phyloP scores from a whole-genome alignment of 352 stramenopile genomes.

The Globisporangium uncinulatum region DNA sequence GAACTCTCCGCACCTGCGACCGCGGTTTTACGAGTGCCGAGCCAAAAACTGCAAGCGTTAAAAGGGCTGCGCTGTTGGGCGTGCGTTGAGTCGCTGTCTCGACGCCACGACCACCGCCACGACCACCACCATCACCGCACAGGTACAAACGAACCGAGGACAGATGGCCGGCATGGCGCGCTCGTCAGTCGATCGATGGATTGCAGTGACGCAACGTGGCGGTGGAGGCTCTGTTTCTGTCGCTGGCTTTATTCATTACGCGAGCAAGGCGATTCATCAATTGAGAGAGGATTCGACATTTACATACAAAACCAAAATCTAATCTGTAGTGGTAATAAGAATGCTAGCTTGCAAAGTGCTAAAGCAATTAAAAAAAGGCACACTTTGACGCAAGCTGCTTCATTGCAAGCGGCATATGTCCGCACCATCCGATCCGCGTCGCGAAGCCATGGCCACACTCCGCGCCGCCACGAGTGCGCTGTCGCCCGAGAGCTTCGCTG shows the following conservation, averaged over 20 bases:
- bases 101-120: not conserved
- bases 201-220: not conserved
- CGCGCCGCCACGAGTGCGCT: conserved; percentile 16
- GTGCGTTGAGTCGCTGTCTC: not conserved
- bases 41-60: not conserved
- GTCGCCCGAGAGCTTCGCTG: conserved; percentile 23
- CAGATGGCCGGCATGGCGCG: conserved; percentile 66
- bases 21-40: too few relatives aligned
- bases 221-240: not conserved
- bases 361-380: too few relatives aligned
- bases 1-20: conserved; percentile 56
- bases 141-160: conserved; percentile 5
- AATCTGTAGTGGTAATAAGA: too few relatives aligned
- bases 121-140: too few relatives aligned
- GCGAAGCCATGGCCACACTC: conserved; percentile 3
- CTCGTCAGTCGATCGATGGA: too few relatives aligned
- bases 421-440: not conserved
- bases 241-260: not conserved
- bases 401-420: too few relatives aligned
- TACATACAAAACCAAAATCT: too few relatives aligned
- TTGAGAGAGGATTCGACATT: too few relatives aligned
- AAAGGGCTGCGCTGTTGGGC: not conserved
- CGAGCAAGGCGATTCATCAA: too few relatives aligned
- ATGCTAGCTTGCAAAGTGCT: too few relatives aligned
- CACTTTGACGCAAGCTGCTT: too few relatives aligned